Base-by-base conservation (phyloP, 2,329 filamentous ascomycete species). In the Sporothrix humicola region DNA sequence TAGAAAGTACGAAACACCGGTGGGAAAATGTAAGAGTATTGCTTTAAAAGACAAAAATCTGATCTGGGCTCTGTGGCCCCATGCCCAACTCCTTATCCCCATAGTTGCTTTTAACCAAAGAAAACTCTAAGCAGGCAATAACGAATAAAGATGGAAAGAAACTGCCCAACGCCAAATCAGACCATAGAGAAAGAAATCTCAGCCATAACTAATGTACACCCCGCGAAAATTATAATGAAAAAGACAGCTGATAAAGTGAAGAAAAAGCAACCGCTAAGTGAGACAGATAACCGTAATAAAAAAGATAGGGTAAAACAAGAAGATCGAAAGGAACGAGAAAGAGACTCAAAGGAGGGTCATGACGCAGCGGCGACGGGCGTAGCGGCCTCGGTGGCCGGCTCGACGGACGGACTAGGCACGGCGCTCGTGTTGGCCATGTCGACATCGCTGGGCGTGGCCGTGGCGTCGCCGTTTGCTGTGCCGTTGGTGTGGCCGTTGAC, bases 361-460 rank as follows among this genome's bases (percentile, higher is more conserved):
- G 68, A 31, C 4, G 50, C 50, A 12, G 71, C 71, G 10, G 75
- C 75, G 3, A 75, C 72, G 17, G 75, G 65, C 12, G 74, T 70
- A 3, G 75, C 65, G 1, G 72, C 61, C 23, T 72, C 61, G 3
- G 74, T 71, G 26, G 56, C 63, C n/a, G 74, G 56, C 37, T 74
- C 74, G 23, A 54, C 63, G 2, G 75, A 66, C 13, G 88, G 89
- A 71, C 85, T 86, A 7, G 84, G 84, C n/a, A 84, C 81, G 13
- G 87, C 77, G 77, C 87, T 89, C 12, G 81, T 81, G 77, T 85
- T 88, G 72, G 81, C 84, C 82, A 87, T 87, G 78, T 90, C 88
- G 37, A 85, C 83, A 59, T 88, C 87, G 69, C 81, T 82, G 26
- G 76, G 79, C 31, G 79, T 81, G 72, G 78, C 54, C n/a, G 61